Evolutionary conservation across 2,329 filamentous ascomycete genomes (phyloP), one percentile per base, ranked within the genome.

Genomic region (Graphiopsis chlorocephala): DNA sequence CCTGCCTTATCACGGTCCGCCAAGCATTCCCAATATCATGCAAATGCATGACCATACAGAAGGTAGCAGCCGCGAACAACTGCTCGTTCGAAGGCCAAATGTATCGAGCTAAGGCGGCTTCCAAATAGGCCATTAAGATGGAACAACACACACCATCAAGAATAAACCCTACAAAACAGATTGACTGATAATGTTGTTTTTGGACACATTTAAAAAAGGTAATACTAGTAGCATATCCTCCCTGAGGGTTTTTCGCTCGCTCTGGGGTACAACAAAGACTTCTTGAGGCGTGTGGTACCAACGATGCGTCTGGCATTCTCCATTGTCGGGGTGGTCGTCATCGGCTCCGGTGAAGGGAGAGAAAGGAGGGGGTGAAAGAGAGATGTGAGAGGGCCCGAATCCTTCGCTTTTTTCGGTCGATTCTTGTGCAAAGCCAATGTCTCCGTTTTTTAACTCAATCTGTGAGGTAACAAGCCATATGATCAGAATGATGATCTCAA

Each of bases 401-500:
- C 38, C 38, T 20, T 20, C n/a, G 15, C 23, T 17, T n/a, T 45
- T n/a, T 20, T 45, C n/a, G n/a, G n/a, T 42, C 3, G 11, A 10
- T 45, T 45, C 38, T n/a, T 45, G 38, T 6, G 33, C 38, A 17
- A 45, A 45, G 38, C n/a, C 38, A 10, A 17, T 42, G 3, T 20
- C 10, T 45, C 23, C 4, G 17, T n/a, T 10, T 20, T 20, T 31
- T 45, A 60, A 10, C 26, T 42, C 35, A 60, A 48, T 31, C 57
- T 60, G 57, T 12, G n/a, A 31, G 28, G 20, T 25, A 31, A 29
- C 28, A 26, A 48, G 45, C 26, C 38, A 42, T 25, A 31, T 60
- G 57, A 48, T 60, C 38, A 60, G 57, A 60, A 47, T 47, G 57
- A 12, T 47, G 25, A 29, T 48, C 57, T 47, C 38, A 35, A 57